Evolutionary conservation across 2,329 filamentous ascomycete genomes (phyloP).

Genomic region (Pestalotiopsis sp.): DNA sequence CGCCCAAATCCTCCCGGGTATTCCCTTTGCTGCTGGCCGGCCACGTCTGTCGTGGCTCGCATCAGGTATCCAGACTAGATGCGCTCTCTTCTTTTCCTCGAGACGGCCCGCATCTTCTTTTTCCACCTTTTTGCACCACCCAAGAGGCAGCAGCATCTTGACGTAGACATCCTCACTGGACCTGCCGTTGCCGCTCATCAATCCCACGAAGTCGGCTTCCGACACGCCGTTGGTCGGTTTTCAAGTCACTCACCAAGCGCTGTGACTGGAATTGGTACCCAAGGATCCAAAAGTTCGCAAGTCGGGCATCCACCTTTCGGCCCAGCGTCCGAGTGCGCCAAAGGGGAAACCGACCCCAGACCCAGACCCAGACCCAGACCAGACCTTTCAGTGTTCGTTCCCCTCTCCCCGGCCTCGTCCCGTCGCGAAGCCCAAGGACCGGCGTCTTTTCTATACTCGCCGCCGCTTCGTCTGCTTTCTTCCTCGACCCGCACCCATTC

Average conservation of each 20-base stretch:
- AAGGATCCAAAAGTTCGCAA: constrained; percentile 22
- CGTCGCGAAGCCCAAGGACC: not conserved
- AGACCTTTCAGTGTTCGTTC: not conserved
- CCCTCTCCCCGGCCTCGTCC: constrained; percentile 13
- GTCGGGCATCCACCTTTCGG: constrained; percentile 26
- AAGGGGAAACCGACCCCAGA: too few relatives aligned
- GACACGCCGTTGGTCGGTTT: constrained; percentile 5
- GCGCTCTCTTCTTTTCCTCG: not conserved
- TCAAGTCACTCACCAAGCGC: constrained; percentile 11
- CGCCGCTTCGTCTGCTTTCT: constrained; percentile 14
- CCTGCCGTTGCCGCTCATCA: not conserved
- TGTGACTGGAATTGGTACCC: constrained; percentile 29
- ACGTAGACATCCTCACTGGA: not conserved
- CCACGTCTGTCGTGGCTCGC: constrained; percentile 1
- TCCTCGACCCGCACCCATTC: constrained; percentile 18
- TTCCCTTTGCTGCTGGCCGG: not conserved
- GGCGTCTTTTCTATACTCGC: constrained; percentile 12
- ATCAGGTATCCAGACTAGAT: not conserved
- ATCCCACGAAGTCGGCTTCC: not conserved
- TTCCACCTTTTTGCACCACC: not conserved
- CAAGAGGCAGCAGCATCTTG: not conserved
- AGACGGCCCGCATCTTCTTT: not conserved
- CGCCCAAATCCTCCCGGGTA: not conserved
- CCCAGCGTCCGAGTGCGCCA: not conserved
- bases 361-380: not conserved